Conservation (phyloP, 257 asterid species). For the Solanum rostratum region DNA sequence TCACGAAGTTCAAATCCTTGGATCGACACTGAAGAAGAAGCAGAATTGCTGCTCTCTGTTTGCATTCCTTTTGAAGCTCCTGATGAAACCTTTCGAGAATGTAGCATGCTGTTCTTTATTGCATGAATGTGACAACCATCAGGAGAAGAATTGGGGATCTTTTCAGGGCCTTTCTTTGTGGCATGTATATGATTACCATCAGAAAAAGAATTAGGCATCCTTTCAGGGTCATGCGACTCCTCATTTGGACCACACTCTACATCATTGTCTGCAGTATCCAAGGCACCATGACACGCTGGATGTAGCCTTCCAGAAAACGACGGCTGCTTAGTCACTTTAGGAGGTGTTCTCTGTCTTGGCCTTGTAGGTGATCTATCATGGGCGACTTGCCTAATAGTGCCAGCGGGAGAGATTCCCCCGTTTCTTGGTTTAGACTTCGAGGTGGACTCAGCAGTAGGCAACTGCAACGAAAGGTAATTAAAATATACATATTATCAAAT, state of each 20-base stretch:
- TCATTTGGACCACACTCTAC: conserved; percentile 18
- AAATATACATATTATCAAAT: background rate
- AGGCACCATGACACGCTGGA: conserved; percentile 32
- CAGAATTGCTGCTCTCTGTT: conserved; percentile 66
- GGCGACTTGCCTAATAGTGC: conserved; percentile 30
- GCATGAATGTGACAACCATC: conserved; percentile 9
- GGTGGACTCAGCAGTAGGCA: conserved; percentile 49
- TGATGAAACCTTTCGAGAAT: conserved; percentile 22
- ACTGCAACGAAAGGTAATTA: conserved; percentile 24
- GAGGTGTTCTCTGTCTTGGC: conserved; percentile 57
- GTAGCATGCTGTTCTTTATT: conserved; percentile 27
- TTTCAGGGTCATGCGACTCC: conserved; percentile 16
- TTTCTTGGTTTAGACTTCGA: conserved; percentile 58
- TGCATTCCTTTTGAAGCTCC: conserved; percentile 37
- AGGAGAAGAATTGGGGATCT: conserved; percentile 16
- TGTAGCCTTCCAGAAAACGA: conserved; percentile 42
- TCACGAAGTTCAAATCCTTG: conserved; percentile 70
- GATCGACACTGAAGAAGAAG: conserved; percentile 59
- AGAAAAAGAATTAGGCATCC: conserved; percentile 15
- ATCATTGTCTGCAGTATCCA: conserved; percentile 15
- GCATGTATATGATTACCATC: conserved; percentile 10
- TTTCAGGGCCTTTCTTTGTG: conserved; percentile 24
- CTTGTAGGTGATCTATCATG: conserved; percentile 43
- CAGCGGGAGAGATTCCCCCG: conserved; percentile 46
- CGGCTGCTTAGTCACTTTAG: conserved; percentile 33